Percentiles rank a stretch among this genome's conserved stretches.
Conservation (phyloP, 352 stramenopile species). For the Globisporangium uncinulatum region DNA sequence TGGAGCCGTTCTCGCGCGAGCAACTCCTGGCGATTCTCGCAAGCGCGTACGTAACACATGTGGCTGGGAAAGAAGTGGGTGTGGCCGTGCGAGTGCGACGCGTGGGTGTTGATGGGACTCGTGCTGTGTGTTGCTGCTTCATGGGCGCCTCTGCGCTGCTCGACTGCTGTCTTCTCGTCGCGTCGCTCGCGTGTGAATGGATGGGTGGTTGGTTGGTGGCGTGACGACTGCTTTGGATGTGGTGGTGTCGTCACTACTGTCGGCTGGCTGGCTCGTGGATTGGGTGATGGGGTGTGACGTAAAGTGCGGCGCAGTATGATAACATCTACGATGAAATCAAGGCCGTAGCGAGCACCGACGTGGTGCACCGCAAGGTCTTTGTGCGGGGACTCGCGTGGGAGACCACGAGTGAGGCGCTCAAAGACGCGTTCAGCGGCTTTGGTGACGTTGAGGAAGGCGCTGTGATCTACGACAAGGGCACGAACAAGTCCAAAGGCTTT, state of each 20-base stretch:
- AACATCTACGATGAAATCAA: conserved; percentile 58
- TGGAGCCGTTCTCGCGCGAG: conserved; percentile 52
- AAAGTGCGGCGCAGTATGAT: conserved; percentile 56
- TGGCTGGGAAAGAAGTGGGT: conserved; percentile 6
- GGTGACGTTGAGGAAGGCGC: conserved; percentile 50
- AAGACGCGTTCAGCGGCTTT: conserved; percentile 41
- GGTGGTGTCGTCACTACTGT: not conserved
- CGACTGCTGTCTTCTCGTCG: not conserved
- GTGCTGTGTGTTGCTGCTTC: conserved; percentile 4
- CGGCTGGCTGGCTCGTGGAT: too few relatives aligned
- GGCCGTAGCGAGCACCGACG: conserved; percentile 37
- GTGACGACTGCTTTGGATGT: not conserved
- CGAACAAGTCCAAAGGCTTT: conserved; percentile 54
- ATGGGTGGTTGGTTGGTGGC: conserved; percentile 4
- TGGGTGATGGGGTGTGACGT: not conserved
- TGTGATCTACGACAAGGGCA: conserved; percentile 60
- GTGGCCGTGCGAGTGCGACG: conserved; percentile 3
- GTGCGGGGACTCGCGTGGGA: conserved; percentile 59
- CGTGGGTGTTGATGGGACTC: conserved; percentile 1
- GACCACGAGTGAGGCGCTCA: conserved; percentile 43
- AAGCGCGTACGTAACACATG: conserved; percentile 42
- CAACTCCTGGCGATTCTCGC: conserved; percentile 63
- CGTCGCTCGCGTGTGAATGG: not conserved
- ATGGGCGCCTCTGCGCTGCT: not conserved
- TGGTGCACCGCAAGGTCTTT: conserved; percentile 69